These are phyloP conservation scores for Termitomyces eurrhizus DNA, from an alignment of 768 basidiomycete genomes.

Conservation along the genomic window DNA sequence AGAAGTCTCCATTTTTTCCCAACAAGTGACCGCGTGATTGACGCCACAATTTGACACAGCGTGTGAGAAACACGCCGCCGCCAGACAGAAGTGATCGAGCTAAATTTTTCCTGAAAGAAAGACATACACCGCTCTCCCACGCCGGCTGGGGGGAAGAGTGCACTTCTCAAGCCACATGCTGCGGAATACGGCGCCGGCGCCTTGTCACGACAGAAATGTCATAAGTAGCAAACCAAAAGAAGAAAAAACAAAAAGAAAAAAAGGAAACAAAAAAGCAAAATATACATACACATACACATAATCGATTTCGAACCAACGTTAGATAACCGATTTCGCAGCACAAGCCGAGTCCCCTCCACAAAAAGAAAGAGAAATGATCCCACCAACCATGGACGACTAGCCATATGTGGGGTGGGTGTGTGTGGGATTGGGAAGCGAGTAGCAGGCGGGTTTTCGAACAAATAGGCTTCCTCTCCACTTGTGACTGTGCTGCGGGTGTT, in stretches of 20 bases:
- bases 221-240: neutral
- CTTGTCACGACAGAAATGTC: neutral
- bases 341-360: neutral
- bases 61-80: constrained; percentile 5
- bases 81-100: neutral
- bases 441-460: neutral
- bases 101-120: neutral
- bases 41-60: constrained; percentile 12
- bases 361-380: neutral
- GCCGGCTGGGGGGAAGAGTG: neutral
- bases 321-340: neutral
- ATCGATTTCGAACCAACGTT: no score
- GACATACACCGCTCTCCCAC: neutral
- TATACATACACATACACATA: no score
- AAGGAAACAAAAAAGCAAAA: no score
- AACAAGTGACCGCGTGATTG: constrained; percentile 4
- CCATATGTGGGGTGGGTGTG: neutral
- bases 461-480: neutral
- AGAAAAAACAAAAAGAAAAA: no score
- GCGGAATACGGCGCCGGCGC: neutral
- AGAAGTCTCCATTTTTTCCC: neutral
- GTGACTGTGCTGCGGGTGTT: neutral
- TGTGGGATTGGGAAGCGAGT: neutral
- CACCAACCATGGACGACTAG: neutral
- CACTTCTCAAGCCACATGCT: neutral